Conservation (phyloP, 768 basidiomycete genomes). For the Podaxis mareebaensis region DNA sequence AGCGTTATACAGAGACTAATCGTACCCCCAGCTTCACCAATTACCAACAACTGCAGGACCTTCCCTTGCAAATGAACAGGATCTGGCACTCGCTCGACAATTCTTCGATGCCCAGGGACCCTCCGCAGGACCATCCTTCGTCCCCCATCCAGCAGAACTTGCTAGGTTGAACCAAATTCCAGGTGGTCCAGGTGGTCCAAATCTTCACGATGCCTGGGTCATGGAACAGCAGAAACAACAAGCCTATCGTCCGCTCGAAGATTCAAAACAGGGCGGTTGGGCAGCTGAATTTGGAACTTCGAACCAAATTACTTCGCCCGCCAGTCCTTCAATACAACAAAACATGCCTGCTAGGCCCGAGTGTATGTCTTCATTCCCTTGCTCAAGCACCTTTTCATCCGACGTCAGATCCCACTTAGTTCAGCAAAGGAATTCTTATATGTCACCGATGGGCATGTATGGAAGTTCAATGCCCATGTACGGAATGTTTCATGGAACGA, state of each 20-base stretch:
- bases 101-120: conserved; percentile 62
- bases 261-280: conserved; percentile 45
- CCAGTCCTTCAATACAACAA: conserved; percentile 33
- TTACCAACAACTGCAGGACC: conserved; percentile 59
- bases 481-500: conserved; percentile 34
- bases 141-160: conserved; percentile 31
- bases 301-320: conserved; percentile 25
- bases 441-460: conserved; percentile 35
- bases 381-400: not conserved
- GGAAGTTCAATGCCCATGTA: conserved; percentile 40
- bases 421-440: conserved; percentile 43
- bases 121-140: conserved; percentile 33
- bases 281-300: conserved; percentile 51
- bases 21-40: conserved; percentile 63
- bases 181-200: conserved; percentile 28
- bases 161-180: conserved; percentile 34
- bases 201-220: conserved; percentile 54
- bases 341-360: conserved; percentile 34
- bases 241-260: conserved; percentile 34
- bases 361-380: conserved; percentile 32
- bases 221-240: conserved; percentile 46
- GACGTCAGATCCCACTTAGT: conserved; percentile 24
- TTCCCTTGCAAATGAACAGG: conserved; percentile 57
- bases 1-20: not conserved
- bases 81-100: conserved; percentile 73